Base-by-base conservation (phyloP, 75 land plant species). In the Selaginella tamariscina region DNA sequence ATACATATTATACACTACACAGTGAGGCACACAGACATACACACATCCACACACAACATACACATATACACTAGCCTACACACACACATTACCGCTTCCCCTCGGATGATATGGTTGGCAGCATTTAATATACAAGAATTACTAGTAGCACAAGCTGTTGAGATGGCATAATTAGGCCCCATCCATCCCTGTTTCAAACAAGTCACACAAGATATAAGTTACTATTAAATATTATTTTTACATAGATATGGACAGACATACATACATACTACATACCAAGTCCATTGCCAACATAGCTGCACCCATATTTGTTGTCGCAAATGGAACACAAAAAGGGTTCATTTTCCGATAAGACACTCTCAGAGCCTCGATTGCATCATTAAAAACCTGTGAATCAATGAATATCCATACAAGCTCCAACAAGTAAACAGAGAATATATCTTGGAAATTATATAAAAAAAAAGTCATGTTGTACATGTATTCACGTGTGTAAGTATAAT, bases 21-120 rank as follows among this genome's bases (percentile, higher is more conserved):
- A n/a, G n/a, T n/a, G n/a, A n/a, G 11, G 54, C 54, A 49, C 11
- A 49, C 11, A 11, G 54, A 49, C 11, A 49, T 20, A 49, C 18
- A 49, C 20, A 49, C 54, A 49, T 49, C 18, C 20, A 11, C 20
- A 49, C 20, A 11, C 54, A 49, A 49, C 18, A 49, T 20, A 11
- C 54, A 49, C n/a, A n/a, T n/a, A n/a, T n/a, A n/a, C n/a, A n/a
- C n/a, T n/a, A n/a, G n/a, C n/a, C n/a, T n/a, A n/a, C n/a, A n/a
- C n/a, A n/a, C n/a, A n/a, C n/a, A n/a, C n/a, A n/a, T 59, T 59
- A 59, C 62, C 27, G 62, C 62, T 59, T 59, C 62, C 26, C 62
- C 62, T 59, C 62, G 62, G 8, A 59, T 59, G 23, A 26, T 23
- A 21, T 59, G 26, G 26, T 59, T 59, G 2, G 62, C 27, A 23